A percentile compares a stretch with the other conserved stretches of the same genome.
These are phyloP conservation scores for Paxillus rubicundulus DNA, from an alignment of 768 basidiomycete genomes.

Conservation along the genomic window DNA sequence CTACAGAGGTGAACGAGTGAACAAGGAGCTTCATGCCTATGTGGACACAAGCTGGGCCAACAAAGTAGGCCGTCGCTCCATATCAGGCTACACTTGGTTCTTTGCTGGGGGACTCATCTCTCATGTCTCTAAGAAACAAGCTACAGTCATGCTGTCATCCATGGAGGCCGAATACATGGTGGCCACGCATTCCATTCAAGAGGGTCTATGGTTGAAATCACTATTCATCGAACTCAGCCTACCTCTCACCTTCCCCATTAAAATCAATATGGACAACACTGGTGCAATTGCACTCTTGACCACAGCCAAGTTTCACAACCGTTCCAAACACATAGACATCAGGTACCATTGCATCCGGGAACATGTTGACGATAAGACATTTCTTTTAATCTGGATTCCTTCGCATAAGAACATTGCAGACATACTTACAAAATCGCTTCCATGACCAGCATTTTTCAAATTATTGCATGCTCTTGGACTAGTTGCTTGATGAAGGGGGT, in stretches of 20 bases:
- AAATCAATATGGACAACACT: conserved; percentile 22
- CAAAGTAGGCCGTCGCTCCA: conserved; percentile 16
- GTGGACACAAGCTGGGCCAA: conserved; percentile 28
- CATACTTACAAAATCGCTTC: too few species aligned
- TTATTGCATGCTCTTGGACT: too few species aligned
- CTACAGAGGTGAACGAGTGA: not conserved
- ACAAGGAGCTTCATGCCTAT: not conserved
- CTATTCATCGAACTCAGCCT: conserved; percentile 30
- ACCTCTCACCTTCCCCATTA: conserved; percentile 17
- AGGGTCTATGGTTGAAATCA: conserved; percentile 21
- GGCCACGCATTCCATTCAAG: not conserved
- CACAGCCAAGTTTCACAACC: conserved; percentile 18
- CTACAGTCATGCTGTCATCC: conserved; percentile 16
- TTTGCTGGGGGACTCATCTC: conserved; percentile 28
- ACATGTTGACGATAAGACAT: too few species aligned
- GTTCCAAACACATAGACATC: conserved; percentile 16
- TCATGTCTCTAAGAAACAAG: conserved; percentile 33
- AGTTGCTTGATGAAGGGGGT: too few species aligned
- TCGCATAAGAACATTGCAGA: too few species aligned
- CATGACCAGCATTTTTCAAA: too few species aligned
- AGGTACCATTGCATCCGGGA: conserved; percentile 25
- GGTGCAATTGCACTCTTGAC: conserved; percentile 27
- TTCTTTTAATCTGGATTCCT: too few species aligned
- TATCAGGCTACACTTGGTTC: conserved; percentile 28
- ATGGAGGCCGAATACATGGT: conserved; percentile 6